Conservation (phyloP, 148 eudicot genomes). For the Polygonum aviculare region DNA sequence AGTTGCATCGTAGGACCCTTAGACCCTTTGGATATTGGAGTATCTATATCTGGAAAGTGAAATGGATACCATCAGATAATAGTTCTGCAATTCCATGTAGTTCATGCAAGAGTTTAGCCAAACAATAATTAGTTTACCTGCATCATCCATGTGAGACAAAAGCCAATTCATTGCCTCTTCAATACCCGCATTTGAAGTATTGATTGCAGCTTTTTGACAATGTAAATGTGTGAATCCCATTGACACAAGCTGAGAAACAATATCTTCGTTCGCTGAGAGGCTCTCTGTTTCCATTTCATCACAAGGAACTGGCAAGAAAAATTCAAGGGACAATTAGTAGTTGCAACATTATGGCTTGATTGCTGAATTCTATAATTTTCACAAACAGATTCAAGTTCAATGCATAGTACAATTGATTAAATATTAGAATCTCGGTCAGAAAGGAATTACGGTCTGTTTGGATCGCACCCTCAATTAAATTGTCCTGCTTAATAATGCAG, state of each 20-base stretch:
- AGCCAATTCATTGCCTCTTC: slow-evolving; percentile 99
- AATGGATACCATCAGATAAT: background rate
- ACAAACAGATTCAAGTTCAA: background rate
- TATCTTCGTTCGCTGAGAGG: slow-evolving; percentile 48
- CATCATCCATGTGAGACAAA: slow-evolving; percentile 89
- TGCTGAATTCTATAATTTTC: background rate
- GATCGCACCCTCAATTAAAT: too few relatives aligned
- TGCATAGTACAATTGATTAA: background rate
- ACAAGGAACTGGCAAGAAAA: slow-evolving; percentile 27
- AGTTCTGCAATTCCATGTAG: background rate
- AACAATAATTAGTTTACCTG: slow-evolving; percentile 39
- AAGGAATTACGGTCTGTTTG: background rate
- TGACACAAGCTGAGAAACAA: slow-evolving; percentile 69
- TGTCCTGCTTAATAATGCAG: too few relatives aligned
- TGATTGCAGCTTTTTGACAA: slow-evolving; percentile 90
- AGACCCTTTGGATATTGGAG: slow-evolving; percentile 42
- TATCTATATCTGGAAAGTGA: slow-evolving; percentile 65
- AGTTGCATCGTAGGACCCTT: slow-evolving; percentile 34
- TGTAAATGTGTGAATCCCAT: slow-evolving; percentile 75
- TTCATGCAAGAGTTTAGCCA: too few relatives aligned
- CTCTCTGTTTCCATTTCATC: slow-evolving; percentile 28
- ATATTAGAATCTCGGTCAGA: background rate
- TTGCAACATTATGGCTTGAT: background rate
- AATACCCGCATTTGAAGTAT: slow-evolving; percentile 70
- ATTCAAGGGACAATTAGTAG: background rate